Percentiles rank a stretch among this genome's conserved stretches.
Evolutionary conservation across 2,329 filamentous ascomycete genomes (phyloP).

Genomic region (Alternaria brassicicola): DNA sequence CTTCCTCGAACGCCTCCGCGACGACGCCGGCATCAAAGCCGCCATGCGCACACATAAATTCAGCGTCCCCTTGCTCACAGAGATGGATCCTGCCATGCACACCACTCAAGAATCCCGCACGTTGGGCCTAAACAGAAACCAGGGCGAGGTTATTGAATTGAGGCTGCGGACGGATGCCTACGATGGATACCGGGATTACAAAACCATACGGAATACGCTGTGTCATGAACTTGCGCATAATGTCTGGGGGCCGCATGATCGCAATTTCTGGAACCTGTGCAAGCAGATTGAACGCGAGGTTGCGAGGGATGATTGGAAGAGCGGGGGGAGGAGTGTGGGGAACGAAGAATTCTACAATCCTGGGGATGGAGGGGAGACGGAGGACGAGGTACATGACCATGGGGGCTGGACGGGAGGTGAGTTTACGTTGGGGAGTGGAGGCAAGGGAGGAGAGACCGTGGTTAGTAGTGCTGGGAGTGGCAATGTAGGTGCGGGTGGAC

Average conservation of each 20-base stretch:
- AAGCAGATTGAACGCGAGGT: slow-evolving; percentile 88
- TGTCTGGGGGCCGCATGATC: slow-evolving; percentile 82
- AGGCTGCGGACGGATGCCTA: slow-evolving; percentile 90
- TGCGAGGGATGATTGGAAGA: slow-evolving; percentile 76
- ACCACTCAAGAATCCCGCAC: slow-evolving; percentile 83
- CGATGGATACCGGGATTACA: slow-evolving; percentile 92
- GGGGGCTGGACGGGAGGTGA: slow-evolving; percentile 54
- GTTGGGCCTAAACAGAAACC: slow-evolving; percentile 84
- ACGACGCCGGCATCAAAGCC: slow-evolving; percentile 83
- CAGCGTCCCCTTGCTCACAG: slow-evolving; percentile 82
- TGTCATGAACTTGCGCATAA: slow-evolving; percentile 97
- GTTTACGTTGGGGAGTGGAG: slow-evolving; percentile 43
- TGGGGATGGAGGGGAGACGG: slow-evolving; percentile 7
- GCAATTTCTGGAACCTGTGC: slow-evolving; percentile 87
- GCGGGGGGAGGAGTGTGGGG: slow-evolving; percentile 60
- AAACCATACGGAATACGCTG: slow-evolving; percentile 85
- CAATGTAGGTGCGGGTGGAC: slow-evolving; percentile 47
- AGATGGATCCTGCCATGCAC: slow-evolving; percentile 90
- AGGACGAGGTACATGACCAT: slow-evolving; percentile 46
- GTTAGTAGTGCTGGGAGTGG: slow-evolving; percentile 34
- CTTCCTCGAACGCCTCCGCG: slow-evolving; percentile 76
- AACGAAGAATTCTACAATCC: slow-evolving; percentile 45
- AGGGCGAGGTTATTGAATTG: slow-evolving; percentile 88
- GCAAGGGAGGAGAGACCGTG: slow-evolving; percentile 23
- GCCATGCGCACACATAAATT: slow-evolving; percentile 87